Conservation (phyloP, 805 yeast species). For the Saccharomycopsis microspora region DNA sequence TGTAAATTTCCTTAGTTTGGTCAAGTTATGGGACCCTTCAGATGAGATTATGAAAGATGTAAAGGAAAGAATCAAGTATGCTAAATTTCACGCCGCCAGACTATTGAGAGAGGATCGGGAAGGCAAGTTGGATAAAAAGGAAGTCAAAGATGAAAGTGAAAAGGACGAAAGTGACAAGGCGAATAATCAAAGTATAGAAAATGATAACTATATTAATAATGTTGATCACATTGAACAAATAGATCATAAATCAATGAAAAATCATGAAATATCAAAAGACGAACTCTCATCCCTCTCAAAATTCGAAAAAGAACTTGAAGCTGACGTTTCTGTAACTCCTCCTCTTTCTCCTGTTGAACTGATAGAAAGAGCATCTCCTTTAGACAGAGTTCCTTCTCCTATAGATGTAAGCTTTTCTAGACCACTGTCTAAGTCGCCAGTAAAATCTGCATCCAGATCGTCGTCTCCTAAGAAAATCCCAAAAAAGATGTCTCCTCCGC, state of each 20-base stretch:
- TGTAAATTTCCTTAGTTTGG: slow-evolving; percentile 38
- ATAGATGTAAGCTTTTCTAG: neutral
- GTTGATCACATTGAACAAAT: neutral
- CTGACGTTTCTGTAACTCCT: neutral
- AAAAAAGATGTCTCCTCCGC: neutral
- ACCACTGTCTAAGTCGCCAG: neutral
- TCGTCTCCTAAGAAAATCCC: neutral
- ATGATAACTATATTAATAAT: slow-evolving; percentile 7
- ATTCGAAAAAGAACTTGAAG: neutral
- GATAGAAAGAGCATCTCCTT: neutral
- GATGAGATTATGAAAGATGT: slow-evolving; percentile 17
- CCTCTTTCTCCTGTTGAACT: neutral
- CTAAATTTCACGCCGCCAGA: slow-evolving; percentile 51
- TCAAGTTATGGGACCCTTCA: slow-evolving; percentile 30
- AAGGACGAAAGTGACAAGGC: slow-evolving; percentile 5
- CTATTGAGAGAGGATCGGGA: slow-evolving; percentile 37
- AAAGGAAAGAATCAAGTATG: slow-evolving; percentile 38
- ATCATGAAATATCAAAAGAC: slow-evolving; percentile 5
- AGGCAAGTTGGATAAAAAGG: slow-evolving; percentile 21
- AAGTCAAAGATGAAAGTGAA: slow-evolving; percentile 47
- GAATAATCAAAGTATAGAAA: slow-evolving; percentile 8
- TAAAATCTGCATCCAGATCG: neutral
- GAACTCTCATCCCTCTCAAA: no score
- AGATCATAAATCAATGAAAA: slow-evolving; percentile 13
- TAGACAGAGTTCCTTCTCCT: no score